Evolutionary conservation across 306 rosid genomes (phyloP).

Genomic region (Prunus mira): DNA sequence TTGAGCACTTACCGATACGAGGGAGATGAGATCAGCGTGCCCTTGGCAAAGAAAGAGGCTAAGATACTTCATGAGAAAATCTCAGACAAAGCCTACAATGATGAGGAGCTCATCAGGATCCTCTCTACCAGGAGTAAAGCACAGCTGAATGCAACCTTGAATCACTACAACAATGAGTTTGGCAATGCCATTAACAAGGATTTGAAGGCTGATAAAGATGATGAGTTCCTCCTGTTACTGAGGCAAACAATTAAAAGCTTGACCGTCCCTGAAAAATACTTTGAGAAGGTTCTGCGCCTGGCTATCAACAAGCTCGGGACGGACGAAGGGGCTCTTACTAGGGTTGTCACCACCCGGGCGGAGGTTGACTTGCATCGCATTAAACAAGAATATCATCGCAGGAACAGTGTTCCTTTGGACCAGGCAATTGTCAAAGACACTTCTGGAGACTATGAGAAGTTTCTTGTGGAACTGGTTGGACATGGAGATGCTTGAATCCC

Average conservation of each 20-base stretch:
- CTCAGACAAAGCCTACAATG: slow-evolving; percentile 48
- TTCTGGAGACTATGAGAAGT: slow-evolving; percentile 66
- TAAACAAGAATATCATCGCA: slow-evolving; percentile 71
- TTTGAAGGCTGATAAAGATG: slow-evolving; percentile 57
- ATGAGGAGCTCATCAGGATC: slow-evolving; percentile 68
- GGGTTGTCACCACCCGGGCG: slow-evolving; percentile 80
- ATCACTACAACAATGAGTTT: slow-evolving; percentile 63
- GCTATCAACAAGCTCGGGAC: slow-evolving; percentile 75
- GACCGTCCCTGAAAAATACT: slow-evolving; percentile 72
- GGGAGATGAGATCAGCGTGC: slow-evolving; percentile 72
- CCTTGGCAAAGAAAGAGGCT: slow-evolving; percentile 70
- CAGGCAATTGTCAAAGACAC: slow-evolving; percentile 62
- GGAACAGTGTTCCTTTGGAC: slow-evolving; percentile 80
- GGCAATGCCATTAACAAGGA: slow-evolving; percentile 78
- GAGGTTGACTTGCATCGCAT: slow-evolving; percentile 79
- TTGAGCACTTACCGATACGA: slow-evolving; percentile 63
- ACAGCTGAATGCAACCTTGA: slow-evolving; percentile 67
- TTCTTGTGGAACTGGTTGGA: slow-evolving; percentile 72
- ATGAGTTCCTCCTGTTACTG: slow-evolving; percentile 67
- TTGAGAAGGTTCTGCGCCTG: slow-evolving; percentile 53
- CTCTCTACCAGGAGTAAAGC: slow-evolving; percentile 71
- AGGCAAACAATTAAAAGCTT: slow-evolving; percentile 62
- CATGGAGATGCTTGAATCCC: slow-evolving; percentile 42
- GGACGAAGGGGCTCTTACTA: slow-evolving; percentile 76
- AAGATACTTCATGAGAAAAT: slow-evolving; percentile 68